phyloP scores from a whole-genome alignment of 2,329 filamentous ascomycete genomes.

The Colletotrichum australisinense region DNA sequence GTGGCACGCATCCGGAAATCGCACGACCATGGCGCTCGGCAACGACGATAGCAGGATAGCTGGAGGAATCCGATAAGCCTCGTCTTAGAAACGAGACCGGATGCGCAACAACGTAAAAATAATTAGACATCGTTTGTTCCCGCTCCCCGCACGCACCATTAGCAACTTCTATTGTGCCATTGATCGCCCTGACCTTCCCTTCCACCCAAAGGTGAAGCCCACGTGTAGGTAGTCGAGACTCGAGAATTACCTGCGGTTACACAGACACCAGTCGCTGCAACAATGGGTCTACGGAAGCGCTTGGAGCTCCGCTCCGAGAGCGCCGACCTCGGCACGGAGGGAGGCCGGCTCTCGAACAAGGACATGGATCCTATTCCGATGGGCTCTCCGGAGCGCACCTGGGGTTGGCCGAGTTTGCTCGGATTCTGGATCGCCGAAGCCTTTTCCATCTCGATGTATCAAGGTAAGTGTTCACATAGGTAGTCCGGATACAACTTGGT shows the following conservation, averaged over 20 bases:
- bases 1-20: too few species aligned
- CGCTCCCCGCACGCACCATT: neutral
- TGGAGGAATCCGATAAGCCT: constrained; percentile 9
- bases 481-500: neutral
- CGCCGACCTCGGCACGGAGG: constrained; percentile 26
- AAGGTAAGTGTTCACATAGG: constrained; percentile 2
- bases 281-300: constrained; percentile 21
- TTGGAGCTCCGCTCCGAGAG: constrained; percentile 26
- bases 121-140: neutral
- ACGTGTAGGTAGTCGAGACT: neutral
- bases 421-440: constrained; percentile 38
- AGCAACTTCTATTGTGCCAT: neutral
- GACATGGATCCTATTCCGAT: constrained; percentile 38
- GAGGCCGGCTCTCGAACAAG: constrained; percentile 33
- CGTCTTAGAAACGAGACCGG: neutral
- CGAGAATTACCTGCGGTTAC: too few species aligned
- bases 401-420: constrained; percentile 37
- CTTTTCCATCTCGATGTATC: constrained; percentile 37
- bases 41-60: neutral
- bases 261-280: neutral
- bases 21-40: neutral
- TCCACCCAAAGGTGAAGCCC: neutral
- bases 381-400: constrained; percentile 34
- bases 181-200: neutral
- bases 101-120: neutral